These are phyloP conservation scores for Petrea volubilis DNA, from an alignment of 257 asterid species.

Conservation along the genomic window DNA sequence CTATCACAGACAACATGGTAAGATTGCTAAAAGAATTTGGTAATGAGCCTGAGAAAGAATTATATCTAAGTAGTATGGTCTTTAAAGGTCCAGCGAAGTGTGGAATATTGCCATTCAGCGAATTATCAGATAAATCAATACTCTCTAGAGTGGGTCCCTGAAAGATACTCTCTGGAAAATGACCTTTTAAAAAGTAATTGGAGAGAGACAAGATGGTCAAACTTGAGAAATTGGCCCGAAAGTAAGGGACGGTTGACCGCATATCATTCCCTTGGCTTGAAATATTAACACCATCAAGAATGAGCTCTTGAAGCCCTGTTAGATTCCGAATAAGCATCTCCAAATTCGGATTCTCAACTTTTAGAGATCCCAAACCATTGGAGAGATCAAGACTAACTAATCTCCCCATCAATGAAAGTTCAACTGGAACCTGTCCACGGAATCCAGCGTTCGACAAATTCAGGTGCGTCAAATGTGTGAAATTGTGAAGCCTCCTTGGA, in stretches of 20 bases:
- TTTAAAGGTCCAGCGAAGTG: slow-evolving; percentile 27
- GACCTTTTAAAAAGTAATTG: slow-evolving; percentile 27
- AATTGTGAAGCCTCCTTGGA: background rate
- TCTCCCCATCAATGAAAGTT: slow-evolving; percentile 28
- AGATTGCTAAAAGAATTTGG: slow-evolving; percentile 39
- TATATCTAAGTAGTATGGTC: slow-evolving; percentile 15
- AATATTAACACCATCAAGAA: slow-evolving; percentile 43
- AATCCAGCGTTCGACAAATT: slow-evolving; percentile 36
- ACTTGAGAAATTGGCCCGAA: slow-evolving; percentile 26
- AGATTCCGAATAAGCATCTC: slow-evolving; percentile 11
- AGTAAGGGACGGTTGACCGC: slow-evolving; percentile 30
- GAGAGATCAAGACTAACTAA: slow-evolving; percentile 31
- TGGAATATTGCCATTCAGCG: slow-evolving; percentile 35
- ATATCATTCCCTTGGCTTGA: slow-evolving; percentile 15
- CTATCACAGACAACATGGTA: slow-evolving; percentile 23
- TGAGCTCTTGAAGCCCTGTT: slow-evolving; percentile 30
- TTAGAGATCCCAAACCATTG: background rate
- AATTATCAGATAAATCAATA: slow-evolving; percentile 30
- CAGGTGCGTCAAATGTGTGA: slow-evolving; percentile 27
- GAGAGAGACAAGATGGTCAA: slow-evolving; percentile 20
- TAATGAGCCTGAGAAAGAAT: slow-evolving; percentile 35
- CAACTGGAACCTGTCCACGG: slow-evolving; percentile 29
- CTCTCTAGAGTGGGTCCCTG: slow-evolving; percentile 16
- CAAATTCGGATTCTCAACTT: slow-evolving; percentile 21
- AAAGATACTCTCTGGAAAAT: slow-evolving; percentile 25